phyloP scores from a whole-genome alignment of 345 rosid species.

The Erucastrum elatum region DNA sequence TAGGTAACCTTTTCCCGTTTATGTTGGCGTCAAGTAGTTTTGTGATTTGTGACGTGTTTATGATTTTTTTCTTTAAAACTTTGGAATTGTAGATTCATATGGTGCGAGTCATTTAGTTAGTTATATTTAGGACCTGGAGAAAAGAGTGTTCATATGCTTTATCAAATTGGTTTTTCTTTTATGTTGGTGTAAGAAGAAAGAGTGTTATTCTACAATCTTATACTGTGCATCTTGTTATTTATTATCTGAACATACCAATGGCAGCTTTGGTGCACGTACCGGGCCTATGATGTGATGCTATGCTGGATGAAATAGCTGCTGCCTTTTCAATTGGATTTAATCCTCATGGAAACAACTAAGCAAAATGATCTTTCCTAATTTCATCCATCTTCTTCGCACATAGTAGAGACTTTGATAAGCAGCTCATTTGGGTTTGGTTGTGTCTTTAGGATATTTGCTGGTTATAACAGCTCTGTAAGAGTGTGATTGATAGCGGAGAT shows the following conservation, averaged over 20 bases:
- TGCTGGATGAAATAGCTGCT: conserved; percentile 85
- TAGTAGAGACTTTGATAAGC: not conserved
- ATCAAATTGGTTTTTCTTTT: not conserved
- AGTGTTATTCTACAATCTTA: not conserved
- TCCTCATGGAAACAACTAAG: conserved; percentile 87
- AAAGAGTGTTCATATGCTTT: not conserved
- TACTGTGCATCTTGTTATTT: conserved; percentile 8
- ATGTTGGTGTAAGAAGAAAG: not conserved
- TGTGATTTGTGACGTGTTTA: not conserved
- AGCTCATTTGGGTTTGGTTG: conserved; percentile 24
- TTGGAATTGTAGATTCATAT: conserved; percentile 30
- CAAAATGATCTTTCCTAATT: not conserved
- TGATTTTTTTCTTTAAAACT: not conserved
- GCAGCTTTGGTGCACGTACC: conserved; percentile 96
- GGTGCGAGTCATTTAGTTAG: not conserved
- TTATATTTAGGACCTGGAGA: not conserved
- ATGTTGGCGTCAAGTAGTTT: too few species aligned
- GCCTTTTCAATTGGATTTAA: conserved; percentile 86
- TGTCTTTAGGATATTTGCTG: conserved; percentile 75
- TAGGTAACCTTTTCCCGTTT: conserved; percentile 2
- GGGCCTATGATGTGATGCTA: conserved; percentile 78
- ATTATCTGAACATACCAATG: conserved; percentile 28
- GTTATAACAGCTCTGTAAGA: conserved; percentile 82
- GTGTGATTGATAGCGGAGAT: conserved; percentile 91
- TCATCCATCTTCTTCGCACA: not conserved